A percentile compares a stretch with the other conserved stretches of the same genome.
Conservation (phyloP, 2,329 filamentous ascomycete species). For the Exophiala aquamarina region DNA sequence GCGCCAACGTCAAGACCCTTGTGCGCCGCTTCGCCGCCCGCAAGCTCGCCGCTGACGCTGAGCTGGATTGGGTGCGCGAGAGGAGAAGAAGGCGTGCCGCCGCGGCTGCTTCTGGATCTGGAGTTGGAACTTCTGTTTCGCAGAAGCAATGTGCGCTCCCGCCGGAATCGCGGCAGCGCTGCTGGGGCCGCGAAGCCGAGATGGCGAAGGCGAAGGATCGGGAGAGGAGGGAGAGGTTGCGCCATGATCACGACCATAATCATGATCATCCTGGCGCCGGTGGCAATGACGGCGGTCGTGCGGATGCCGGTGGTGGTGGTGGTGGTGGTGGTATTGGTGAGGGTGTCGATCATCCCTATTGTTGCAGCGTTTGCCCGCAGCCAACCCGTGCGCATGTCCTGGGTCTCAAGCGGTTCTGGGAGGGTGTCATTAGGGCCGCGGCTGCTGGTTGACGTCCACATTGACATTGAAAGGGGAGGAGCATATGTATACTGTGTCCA, state of each 20-base stretch:
- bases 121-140: too few relatives aligned
- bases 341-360: too few relatives aligned
- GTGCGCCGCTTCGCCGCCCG: constrained; percentile 24
- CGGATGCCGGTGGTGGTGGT: too few relatives aligned
- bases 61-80: constrained; percentile 15
- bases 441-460: background rate
- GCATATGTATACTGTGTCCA: too few relatives aligned
- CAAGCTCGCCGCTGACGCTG: constrained; percentile 20
- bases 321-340: too few relatives aligned
- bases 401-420: constrained; percentile 66
- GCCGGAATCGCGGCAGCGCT: too few relatives aligned
- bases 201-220: constrained; percentile 16
- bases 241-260: too few relatives aligned
- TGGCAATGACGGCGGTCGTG: too few relatives aligned
- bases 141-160: too few relatives aligned
- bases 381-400: constrained; percentile 51
- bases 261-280: too few relatives aligned
- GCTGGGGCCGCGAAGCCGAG: constrained; percentile 25
- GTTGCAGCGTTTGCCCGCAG: constrained; percentile 21
- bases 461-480: too few relatives aligned
- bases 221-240: background rate
- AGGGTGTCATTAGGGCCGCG: constrained; percentile 50
- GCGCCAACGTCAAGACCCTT: constrained; percentile 23
- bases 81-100: constrained; percentile 26
- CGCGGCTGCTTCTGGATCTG: too few relatives aligned